Evolutionary conservation across 805 yeast species (phyloP).

Genomic region (Lipomyces yamanashiensis): DNA sequence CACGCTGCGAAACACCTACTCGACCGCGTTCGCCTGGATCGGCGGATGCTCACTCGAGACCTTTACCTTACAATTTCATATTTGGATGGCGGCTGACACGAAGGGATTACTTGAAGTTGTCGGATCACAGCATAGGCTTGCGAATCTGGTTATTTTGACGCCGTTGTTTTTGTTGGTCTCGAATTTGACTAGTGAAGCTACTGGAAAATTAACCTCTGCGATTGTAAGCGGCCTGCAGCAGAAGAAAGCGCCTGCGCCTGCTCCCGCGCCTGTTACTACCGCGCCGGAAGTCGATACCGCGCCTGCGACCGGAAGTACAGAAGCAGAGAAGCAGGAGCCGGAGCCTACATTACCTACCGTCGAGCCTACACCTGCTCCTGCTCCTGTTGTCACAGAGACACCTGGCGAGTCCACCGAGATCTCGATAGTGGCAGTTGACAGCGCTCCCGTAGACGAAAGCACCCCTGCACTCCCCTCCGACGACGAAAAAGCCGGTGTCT

Average conservation of each 20-base stretch:
- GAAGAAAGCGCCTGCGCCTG: conserved; percentile 17
- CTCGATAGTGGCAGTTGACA: not conserved
- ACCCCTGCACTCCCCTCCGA: conserved; percentile 3
- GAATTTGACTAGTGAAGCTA: conserved; percentile 29
- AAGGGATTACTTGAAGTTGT: conserved; percentile 33
- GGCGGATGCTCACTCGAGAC: conserved; percentile 40
- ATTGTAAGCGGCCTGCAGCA: conserved; percentile 25
- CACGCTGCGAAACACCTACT: conserved; percentile 33
- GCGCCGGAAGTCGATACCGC: conserved; percentile 6
- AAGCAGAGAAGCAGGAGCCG: not conserved
- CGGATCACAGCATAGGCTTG: conserved; percentile 6
- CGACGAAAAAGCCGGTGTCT: conserved; percentile 18
- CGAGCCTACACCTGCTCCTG: not conserved
- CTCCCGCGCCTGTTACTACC: conserved; percentile 13
- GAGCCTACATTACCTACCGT: conserved; percentile 7
- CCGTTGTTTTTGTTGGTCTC: conserved; percentile 34
- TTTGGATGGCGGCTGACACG: conserved; percentile 41
- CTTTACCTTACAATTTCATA: conserved; percentile 40
- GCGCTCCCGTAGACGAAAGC: not conserved
- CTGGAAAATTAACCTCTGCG: conserved; percentile 30
- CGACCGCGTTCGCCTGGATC: conserved; percentile 38
- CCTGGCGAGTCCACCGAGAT: not conserved
- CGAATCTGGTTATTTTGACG: conserved; percentile 29
- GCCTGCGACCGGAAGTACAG: conserved; percentile 5
- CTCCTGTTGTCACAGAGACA: not conserved